Conservation (phyloP, 805 yeast genomes). For the Suhomyces sp. region DNA sequence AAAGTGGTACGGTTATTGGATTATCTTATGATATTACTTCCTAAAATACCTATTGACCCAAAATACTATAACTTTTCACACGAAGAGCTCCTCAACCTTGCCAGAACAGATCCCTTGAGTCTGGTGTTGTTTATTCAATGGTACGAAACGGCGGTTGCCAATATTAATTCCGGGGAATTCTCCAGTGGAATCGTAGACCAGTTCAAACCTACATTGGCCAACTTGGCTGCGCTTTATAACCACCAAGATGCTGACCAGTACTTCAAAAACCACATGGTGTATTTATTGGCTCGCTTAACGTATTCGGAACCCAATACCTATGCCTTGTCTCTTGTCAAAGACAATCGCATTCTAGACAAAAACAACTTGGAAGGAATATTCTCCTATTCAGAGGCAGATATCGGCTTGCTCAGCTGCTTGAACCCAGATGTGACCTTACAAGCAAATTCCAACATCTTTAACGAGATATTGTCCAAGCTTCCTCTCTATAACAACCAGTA, state of each 20-base stretch:
- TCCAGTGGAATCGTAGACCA: constrained; percentile 2
- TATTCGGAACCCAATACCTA: constrained; percentile 2
- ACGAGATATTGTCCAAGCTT: constrained; percentile 10
- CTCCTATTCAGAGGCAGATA: constrained; percentile 14
- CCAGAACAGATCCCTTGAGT: constrained; percentile 24
- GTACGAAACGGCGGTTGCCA: constrained; percentile 19
- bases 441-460: constrained; percentile 11
- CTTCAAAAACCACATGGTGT: constrained; percentile 16
- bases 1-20: constrained; percentile 18
- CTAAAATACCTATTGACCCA: constrained; percentile 7
- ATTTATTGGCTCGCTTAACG: constrained; percentile 20
- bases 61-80: constrained; percentile 9
- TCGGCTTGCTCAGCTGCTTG: constrained; percentile 17
- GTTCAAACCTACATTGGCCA: constrained; percentile 6
- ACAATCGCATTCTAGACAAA: constrained; percentile 16
- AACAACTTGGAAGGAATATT: constrained; percentile 14
- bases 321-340: not conserved
- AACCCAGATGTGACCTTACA: constrained; percentile 14
- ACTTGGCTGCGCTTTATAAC: constrained; percentile 5
- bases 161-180: not conserved
- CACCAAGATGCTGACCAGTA: not conserved
- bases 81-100: constrained; percentile 11
- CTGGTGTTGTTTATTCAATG: constrained; percentile 23
- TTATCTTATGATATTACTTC: constrained; percentile 13
- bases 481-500: constrained; percentile 18